Percentiles rank a stretch among this genome's conserved stretches.
Evolutionary conservation across 2,329 filamentous ascomycete genomes (phyloP).

Genomic region (Clarireedia paspali): DNA sequence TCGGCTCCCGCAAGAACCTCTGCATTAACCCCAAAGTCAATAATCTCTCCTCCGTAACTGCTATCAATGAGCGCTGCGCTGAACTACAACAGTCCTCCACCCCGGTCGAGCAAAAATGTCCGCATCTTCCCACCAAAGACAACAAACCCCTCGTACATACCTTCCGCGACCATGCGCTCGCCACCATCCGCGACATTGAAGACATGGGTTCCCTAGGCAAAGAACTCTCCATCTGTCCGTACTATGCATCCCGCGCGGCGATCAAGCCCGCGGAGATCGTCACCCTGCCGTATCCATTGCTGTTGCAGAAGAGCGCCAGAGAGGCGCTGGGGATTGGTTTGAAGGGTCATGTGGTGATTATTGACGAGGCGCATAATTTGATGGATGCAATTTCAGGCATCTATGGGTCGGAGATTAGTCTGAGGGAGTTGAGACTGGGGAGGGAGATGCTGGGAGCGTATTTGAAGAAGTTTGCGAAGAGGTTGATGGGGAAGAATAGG

Average conservation of each 20-base stretch:
- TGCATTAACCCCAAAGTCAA: conserved; percentile 86
- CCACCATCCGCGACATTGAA: conserved; percentile 86
- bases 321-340: conserved; percentile 82
- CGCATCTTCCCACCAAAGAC: conserved; percentile 71
- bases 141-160: conserved; percentile 63
- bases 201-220: conserved; percentile 75
- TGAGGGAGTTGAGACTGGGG: conserved; percentile 65
- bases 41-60: conserved; percentile 59
- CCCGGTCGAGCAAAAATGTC: conserved; percentile 60
- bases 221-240: conserved; percentile 77
- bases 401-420: conserved; percentile 68
- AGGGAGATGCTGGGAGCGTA: conserved; percentile 74
- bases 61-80: conserved; percentile 88
- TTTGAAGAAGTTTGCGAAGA: conserved; percentile 79
- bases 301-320: conserved; percentile 78
- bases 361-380: conserved; percentile 96
- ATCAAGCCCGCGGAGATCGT: conserved; percentile 83
- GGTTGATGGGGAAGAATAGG: conserved; percentile 81
- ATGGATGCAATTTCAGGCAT: conserved; percentile 91
- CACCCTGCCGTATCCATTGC: conserved; percentile 83
- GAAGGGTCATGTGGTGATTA: conserved; percentile 83
- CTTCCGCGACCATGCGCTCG: conserved; percentile 79
- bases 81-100: conserved; percentile 73
- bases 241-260: conserved; percentile 85
- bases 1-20: conserved; percentile 61